These are phyloP conservation scores for Candida sakaeoensis DNA, from an alignment of 805 yeast genomes.

Conservation along the genomic window DNA sequence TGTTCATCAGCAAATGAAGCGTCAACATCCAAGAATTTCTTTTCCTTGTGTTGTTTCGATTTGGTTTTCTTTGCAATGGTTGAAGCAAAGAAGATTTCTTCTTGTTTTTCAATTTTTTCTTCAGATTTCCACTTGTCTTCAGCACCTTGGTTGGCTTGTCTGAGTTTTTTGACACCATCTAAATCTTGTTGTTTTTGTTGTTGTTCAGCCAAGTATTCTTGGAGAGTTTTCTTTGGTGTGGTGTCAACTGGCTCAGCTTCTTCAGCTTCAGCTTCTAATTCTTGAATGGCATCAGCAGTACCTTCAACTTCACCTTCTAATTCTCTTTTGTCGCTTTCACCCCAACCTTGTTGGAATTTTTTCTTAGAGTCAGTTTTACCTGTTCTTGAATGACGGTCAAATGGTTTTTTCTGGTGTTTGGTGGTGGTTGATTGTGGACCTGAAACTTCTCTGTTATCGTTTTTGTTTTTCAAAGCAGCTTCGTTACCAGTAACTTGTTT, in stretches of 20 bases:
- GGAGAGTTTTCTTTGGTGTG: slow-evolving; percentile 65
- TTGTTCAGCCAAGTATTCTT: slow-evolving; percentile 78
- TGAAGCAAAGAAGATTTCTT: slow-evolving; percentile 56
- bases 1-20: slow-evolving; percentile 64
- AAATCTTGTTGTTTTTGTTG: slow-evolving; percentile 42
- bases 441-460: slow-evolving; percentile 67
- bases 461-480: slow-evolving; percentile 74
- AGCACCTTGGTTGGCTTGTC: slow-evolving; percentile 58
- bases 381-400: slow-evolving; percentile 84
- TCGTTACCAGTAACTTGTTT: slow-evolving; percentile 80
- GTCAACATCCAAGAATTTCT: slow-evolving; percentile 70
- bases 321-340: slow-evolving; percentile 66
- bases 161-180: slow-evolving; percentile 31
- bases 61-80: slow-evolving; percentile 64
- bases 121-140: slow-evolving; percentile 48
- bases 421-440: slow-evolving; percentile 51
- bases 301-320: slow-evolving; percentile 61
- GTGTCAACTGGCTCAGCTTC: slow-evolving; percentile 38
- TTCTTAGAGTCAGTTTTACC: slow-evolving; percentile 82
- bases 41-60: slow-evolving; percentile 77
- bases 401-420: slow-evolving; percentile 54
- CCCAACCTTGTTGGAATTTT: slow-evolving; percentile 85
- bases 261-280: slow-evolving; percentile 48
- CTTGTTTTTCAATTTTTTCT: slow-evolving; percentile 63
- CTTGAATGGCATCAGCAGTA: slow-evolving; percentile 33